Evolutionary conservation across 805 yeast genomes (phyloP), one percentile per base, ranked within the genome.

Genomic region (Candida nitratophila): DNA sequence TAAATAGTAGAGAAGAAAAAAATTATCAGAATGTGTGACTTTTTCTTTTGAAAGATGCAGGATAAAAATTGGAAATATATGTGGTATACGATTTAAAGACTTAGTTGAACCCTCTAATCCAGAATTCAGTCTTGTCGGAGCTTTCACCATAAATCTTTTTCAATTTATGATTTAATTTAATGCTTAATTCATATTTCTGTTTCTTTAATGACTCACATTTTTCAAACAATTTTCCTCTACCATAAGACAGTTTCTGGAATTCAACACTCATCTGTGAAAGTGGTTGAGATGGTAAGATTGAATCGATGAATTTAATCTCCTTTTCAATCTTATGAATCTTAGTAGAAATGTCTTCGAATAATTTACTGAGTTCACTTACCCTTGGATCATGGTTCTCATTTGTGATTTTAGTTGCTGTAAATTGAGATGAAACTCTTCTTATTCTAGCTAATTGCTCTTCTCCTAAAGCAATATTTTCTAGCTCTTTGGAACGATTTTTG

Each of bases 21-120:
- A n/a, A n/a, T n/a, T n/a, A n/a, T n/a, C n/a, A n/a, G n/a, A n/a
- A n/a, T n/a, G n/a, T n/a, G n/a, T n/a, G n/a, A n/a, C n/a, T n/a
- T n/a, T n/a, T n/a, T n/a, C n/a, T n/a, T n/a, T n/a, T n/a, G n/a
- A n/a, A n/a, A n/a, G n/a, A n/a, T n/a, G n/a, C n/a, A n/a, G n/a
- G n/a, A n/a, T n/a, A n/a, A n/a, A n/a, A n/a, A n/a, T n/a, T n/a
- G n/a, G n/a, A n/a, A n/a, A n/a, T n/a, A n/a, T n/a, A n/a, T n/a
- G n/a, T n/a, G n/a, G n/a, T n/a, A n/a, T n/a, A n/a, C n/a, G n/a
- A n/a, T n/a, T n/a, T 16, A 11, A n/a, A 29, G 14, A 14, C n/a
- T 36, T 22, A 36, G 69, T 71, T 69, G 67, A 69, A 73, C 57
- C 78, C 77, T 67, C 79, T 73, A 58, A 72, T 73, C 77, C 66